These are phyloP conservation scores for Neofusicoccum kwambonambiense DNA, from an alignment of 2,329 filamentous ascomycete genomes.

Conservation along the genomic window DNA sequence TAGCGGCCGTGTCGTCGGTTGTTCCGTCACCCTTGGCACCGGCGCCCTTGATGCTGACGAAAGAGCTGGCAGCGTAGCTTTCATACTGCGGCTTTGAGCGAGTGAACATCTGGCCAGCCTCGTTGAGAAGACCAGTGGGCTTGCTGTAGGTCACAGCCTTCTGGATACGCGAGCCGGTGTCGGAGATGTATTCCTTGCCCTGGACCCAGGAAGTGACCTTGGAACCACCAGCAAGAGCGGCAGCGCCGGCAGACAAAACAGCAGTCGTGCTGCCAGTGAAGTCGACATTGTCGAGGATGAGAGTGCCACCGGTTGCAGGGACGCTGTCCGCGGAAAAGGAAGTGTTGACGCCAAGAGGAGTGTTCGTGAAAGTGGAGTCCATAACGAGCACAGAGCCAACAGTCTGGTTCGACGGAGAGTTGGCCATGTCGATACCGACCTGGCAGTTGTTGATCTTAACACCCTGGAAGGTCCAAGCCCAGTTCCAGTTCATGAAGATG, in stretches of 20 bases:
- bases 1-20: constrained; percentile 81
- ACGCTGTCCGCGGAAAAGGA: constrained; percentile 69
- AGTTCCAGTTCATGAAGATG: constrained; percentile 57
- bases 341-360: constrained; percentile 73
- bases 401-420: constrained; percentile 64
- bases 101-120: constrained; percentile 70
- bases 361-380: constrained; percentile 77
- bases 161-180: constrained; percentile 57
- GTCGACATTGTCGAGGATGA: constrained; percentile 88
- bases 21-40: constrained; percentile 86
- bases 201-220: constrained; percentile 74
- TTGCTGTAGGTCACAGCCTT: constrained; percentile 54
- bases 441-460: constrained; percentile 48
- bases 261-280: constrained; percentile 69
- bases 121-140: constrained; percentile 64
- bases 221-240: constrained; percentile 67
- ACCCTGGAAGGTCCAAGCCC: constrained; percentile 51
- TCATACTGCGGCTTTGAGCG: constrained; percentile 89
- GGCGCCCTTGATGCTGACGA: constrained; percentile 77
- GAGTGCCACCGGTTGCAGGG: constrained; percentile 71
- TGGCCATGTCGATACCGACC: constrained; percentile 51
- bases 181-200: constrained; percentile 66
- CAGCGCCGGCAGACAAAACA: constrained; percentile 59
- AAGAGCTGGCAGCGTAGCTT: constrained; percentile 61
- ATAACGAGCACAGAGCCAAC: constrained; percentile 83